Evolutionary conservation across 495 filamentous ascomycete species (phyloP).

Genomic region (Penicillium arizonense): DNA sequence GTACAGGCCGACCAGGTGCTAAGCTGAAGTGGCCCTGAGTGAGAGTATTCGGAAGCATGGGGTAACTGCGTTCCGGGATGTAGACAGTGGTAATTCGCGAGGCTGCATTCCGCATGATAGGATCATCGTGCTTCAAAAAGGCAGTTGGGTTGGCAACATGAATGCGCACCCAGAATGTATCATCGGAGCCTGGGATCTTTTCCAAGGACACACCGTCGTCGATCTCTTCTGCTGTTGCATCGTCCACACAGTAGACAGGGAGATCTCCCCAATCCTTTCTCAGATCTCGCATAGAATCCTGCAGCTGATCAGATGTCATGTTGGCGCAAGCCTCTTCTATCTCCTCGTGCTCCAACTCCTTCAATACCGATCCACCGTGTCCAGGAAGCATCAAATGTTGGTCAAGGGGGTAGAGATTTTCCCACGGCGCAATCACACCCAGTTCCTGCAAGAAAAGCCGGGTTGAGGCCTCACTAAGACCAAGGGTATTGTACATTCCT

Average conservation of each 20-base stretch:
- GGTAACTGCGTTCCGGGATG: constrained; percentile 64
- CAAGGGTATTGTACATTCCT: constrained; percentile 62
- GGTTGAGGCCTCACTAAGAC: constrained; percentile 53
- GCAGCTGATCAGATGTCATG: constrained; percentile 24
- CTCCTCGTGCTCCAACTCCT: constrained; percentile 34
- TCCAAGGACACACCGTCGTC: constrained; percentile 90
- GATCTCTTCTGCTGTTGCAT: constrained; percentile 67
- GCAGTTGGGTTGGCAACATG: constrained; percentile 95
- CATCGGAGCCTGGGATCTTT: constrained; percentile 50
- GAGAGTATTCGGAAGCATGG: constrained; percentile 67
- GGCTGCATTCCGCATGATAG: constrained; percentile 63
- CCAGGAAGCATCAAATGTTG: constrained; percentile 62
- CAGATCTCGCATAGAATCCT: constrained; percentile 52
- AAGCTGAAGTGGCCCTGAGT: constrained; percentile 68
- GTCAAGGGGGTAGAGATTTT: constrained; percentile 64
- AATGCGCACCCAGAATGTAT: constrained; percentile 75
- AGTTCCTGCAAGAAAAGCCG: constrained; percentile 82
- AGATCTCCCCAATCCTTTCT: constrained; percentile 70
- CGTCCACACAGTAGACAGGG: constrained; percentile 83
- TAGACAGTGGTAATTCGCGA: constrained; percentile 67
- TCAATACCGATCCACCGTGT: constrained; percentile 35
- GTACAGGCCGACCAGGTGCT: constrained; percentile 58
- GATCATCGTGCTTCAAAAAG: constrained; percentile 59
- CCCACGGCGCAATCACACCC: constrained; percentile 78
- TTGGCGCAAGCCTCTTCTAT: constrained; percentile 26